A percentile compares a stretch with the other conserved stretches of the same genome.
Conservation (phyloP, 2,329 filamentous ascomycete species). For the Fusarium foetens region DNA sequence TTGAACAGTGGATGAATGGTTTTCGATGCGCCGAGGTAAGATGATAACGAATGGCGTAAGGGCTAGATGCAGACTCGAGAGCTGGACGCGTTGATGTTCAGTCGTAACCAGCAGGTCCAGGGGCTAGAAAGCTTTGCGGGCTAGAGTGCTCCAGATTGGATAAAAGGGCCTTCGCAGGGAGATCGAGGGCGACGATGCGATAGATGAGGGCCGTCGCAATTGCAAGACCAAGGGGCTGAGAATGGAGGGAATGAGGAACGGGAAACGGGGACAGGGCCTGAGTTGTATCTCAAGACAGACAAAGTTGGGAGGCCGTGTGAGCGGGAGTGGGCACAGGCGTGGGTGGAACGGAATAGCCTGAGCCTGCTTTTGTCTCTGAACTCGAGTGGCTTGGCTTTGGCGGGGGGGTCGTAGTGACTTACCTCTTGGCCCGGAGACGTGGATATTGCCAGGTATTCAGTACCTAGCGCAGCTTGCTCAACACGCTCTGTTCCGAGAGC, state of each 20-base stretch:
- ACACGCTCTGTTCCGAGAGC: conserved; percentile 27
- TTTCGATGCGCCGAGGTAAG: conserved; percentile 23
- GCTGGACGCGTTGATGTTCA: conserved; percentile 25
- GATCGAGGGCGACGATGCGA: conserved; percentile 34
- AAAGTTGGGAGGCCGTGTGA: conserved; percentile 40
- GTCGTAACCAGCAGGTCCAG: conserved; percentile 9
- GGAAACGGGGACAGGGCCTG: conserved; percentile 41
- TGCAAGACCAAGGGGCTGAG: conserved; percentile 39
- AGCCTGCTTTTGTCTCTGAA: conserved; percentile 34
- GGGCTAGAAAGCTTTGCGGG: conserved; percentile 23
- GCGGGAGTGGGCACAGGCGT: conserved; percentile 39
- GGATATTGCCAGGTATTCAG: conserved; percentile 18
- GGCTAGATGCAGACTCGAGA: conserved; percentile 15
- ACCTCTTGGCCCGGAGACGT: conserved; percentile 12
- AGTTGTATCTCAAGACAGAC: conserved; percentile 47
- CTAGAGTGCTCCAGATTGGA: conserved; percentile 4
- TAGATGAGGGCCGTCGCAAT: conserved; percentile 42
- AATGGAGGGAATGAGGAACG: conserved; percentile 39
- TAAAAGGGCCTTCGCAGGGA: conserved; percentile 23
- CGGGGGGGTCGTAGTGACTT: conserved; percentile 28
- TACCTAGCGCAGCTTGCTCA: conserved; percentile 7
- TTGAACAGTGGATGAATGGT: background rate
- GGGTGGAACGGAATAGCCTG: conserved; percentile 40
- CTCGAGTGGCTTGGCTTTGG: conserved; percentile 27
- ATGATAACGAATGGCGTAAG: conserved; percentile 9